Evolutionary conservation across 192 early-diverging fungal genomes (phyloP), one percentile per base, ranked within the genome.

Genomic region (Oehlia diaphana): DNA sequence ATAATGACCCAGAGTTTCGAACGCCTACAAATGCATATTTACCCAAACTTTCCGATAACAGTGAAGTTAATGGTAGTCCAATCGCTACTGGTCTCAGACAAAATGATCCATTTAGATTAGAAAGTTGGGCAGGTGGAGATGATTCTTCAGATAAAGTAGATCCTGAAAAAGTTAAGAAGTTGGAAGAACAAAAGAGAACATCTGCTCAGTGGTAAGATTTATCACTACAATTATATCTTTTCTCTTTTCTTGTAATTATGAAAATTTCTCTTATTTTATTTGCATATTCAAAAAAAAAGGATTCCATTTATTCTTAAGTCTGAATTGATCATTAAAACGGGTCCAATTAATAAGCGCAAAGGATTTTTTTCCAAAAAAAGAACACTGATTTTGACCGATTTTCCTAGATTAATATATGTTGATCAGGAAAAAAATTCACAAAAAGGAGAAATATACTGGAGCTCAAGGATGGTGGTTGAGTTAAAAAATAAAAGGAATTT

Each of bases 301-400:
- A 65, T 81, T 47, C 63, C 70, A 16, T 86, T 90, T 47, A 67
- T 92, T 50, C 62, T 83, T 35, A 82, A 82, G 44, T 83, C 85
- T 12, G 93, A 94, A 81, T 75, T 92, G 7, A 87, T 94, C 33
- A 63, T 94, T 63, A 86, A 87, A 58, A 84, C 86, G 16, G 89
- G 91, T 9, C 85, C 82, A 21, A 89, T 94, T 2, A 74, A 82
- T 49, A 89, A 89, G 77, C 85, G 91, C 6, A 89, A 89, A 63
- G 88, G 90, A 23, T 75, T 87, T 37, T 87, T 89, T 62, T 82
- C 87, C 13, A 93, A 89, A 65, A 90, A 88, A 53, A 67, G 89
- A 19, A 86, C 89, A 44, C 67, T 94, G 47, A 84, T 93, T n/a
- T 80, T 94, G 69, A 93, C 92, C 2, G 91, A 93, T 75, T 81